Conservation (phyloP, 805 yeast genomes). For the Saccharomycopsis javanensis region DNA sequence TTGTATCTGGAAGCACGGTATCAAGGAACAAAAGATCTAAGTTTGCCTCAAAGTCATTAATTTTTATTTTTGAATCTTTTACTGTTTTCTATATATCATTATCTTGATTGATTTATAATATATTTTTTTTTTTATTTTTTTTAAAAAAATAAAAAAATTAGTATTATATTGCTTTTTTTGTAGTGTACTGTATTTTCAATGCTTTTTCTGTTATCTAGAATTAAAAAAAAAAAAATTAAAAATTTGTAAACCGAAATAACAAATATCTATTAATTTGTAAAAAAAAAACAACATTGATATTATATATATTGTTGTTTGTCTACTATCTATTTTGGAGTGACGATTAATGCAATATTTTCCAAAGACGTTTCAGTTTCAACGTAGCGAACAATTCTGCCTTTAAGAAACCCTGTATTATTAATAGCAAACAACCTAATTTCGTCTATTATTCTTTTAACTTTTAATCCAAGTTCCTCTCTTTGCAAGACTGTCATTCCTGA, state of each 20-base stretch:
- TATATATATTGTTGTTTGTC: too few species aligned
- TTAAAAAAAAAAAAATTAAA: too few species aligned
- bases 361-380: slow-evolving; percentile 47
- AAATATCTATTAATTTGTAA: too few species aligned
- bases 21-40: slow-evolving; percentile 82
- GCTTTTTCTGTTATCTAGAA: too few species aligned
- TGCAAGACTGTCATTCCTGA: slow-evolving; percentile 37
- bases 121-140: background rate
- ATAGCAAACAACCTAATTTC: slow-evolving; percentile 54
- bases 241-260: too few species aligned
- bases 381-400: slow-evolving; percentile 48
- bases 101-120: background rate
- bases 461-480: slow-evolving; percentile 52
- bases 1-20: slow-evolving; percentile 99
- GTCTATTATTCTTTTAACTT: slow-evolving; percentile 67
- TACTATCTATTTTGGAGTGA: slow-evolving; percentile 13
- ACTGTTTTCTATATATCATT: background rate
- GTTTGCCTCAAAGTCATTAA: slow-evolving; percentile 11
- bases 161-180: background rate
- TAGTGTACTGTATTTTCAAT: too few species aligned
- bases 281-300: too few species aligned
- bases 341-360: slow-evolving; percentile 57
- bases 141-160: background rate
- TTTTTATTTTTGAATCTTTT: slow-evolving; percentile 12
- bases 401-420: slow-evolving; percentile 27